Evolutionary conservation across 2,329 filamentous ascomycete genomes (phyloP), one percentile per base, ranked within the genome.

Genomic region (Ophiosphaerella herpotricha): DNA sequence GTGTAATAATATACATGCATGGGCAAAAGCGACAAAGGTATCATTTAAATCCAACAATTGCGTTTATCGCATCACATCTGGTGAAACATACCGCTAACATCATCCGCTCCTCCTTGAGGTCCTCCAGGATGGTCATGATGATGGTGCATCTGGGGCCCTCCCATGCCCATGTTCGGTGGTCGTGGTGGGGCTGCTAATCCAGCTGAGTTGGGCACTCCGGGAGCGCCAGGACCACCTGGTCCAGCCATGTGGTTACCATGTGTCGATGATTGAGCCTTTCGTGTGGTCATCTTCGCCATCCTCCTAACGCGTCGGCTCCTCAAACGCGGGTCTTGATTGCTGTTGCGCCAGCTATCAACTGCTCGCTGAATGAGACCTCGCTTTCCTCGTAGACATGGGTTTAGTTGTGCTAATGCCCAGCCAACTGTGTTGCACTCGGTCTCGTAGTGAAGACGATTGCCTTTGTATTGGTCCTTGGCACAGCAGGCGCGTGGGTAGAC

Each of bases 391-490:
- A 97, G 82, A 50, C 90, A 89, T 7, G 91, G 87, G 73, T 99
- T 99, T 46, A 99, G 78, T 69, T 97, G 89, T 2, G 94, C 94
- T 60, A 99, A 77, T 11, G 93, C 93, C 94, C 94, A 99, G n/a
- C 94, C 94, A n/a, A 99, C 94, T 0, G 91, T 91, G 77, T 99
- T 99, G 82, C 94, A 99, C 77, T 99, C 94, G 13, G 91, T 97
- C 79, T 99, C 94, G 74, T 99, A 99, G 62, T 94, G 89, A 61
- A 97, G 78, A 13, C 94, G 88, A 73, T 99, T 99, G 54, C 94
- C 94, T 52, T 92, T 88, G 79, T 99, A 99, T 71, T 96, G 89
- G 51, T 97, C 93, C 75, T 97, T 97, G 60, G 86, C 85, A 74
- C 91, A 96, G 79, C 92, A 97, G 4, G 94, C 94, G 52, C 94